phyloP scores from a whole-genome alignment of 2,329 filamentous ascomycete species.

The Venturia carpophila region DNA sequence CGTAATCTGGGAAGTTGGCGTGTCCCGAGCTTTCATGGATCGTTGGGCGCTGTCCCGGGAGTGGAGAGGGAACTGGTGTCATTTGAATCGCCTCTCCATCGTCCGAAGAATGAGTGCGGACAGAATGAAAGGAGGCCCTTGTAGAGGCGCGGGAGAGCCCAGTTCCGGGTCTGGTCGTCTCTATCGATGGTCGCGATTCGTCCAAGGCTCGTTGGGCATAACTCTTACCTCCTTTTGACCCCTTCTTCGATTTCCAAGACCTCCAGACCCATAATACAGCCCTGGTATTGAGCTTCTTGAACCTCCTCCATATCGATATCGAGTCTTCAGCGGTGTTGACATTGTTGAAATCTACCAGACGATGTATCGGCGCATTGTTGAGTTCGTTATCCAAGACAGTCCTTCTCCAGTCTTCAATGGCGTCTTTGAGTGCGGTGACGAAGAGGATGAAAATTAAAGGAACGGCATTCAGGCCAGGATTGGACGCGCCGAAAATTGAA shows the following conservation, averaged over 20 bases:
- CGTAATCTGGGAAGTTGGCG: conserved; percentile 9
- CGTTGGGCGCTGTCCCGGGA: conserved; percentile 36
- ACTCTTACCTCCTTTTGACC: conserved; percentile 37
- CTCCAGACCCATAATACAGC: conserved; percentile 50
- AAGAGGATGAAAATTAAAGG: conserved; percentile 87
- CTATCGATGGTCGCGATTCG: conserved; percentile 58
- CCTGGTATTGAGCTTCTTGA: conserved; percentile 80
- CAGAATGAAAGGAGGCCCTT: conserved; percentile 29
- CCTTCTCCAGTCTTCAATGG: conserved; percentile 87
- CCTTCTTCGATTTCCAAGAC: conserved; percentile 36
- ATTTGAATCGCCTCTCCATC: conserved; percentile 73
- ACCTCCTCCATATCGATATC: conserved; percentile 72
- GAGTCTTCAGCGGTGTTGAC: conserved; percentile 87
- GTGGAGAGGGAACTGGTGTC: conserved; percentile 85
- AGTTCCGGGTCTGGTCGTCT: conserved; percentile 48
- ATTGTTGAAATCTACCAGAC: conserved; percentile 80
- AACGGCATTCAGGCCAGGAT: conserved; percentile 82
- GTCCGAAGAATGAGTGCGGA: conserved; percentile 28
- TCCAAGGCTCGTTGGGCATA: conserved; percentile 43
- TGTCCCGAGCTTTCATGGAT: neutral
- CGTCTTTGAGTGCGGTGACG: conserved; percentile 89
- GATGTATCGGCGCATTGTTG: conserved; percentile 92
- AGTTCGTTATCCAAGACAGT: conserved; percentile 86
- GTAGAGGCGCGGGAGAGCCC: conserved; percentile 45
- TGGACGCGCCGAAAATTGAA: conserved; percentile 85